phyloP scores from a whole-genome alignment of 2,329 filamentous ascomycete genomes.

The Penicillium sp. region DNA sequence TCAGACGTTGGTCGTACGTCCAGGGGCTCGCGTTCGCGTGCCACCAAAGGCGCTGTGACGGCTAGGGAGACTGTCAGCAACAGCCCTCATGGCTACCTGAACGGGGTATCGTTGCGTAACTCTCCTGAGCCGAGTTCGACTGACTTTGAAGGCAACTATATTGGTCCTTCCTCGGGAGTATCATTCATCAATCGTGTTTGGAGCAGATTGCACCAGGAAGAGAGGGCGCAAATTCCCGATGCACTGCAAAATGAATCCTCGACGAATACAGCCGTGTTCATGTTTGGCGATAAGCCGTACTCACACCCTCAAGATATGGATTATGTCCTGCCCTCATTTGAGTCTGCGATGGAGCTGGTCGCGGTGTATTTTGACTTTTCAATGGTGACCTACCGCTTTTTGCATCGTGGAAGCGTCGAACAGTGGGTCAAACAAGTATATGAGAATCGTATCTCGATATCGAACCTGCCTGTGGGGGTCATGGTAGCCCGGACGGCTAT shows the following conservation, averaged over 20 bases:
- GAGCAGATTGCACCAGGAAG: conserved; percentile 65
- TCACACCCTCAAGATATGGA: conserved; percentile 39
- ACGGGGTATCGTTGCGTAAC: conserved; percentile 31
- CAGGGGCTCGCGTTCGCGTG: conserved; percentile 11
- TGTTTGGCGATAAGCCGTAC: conserved; percentile 58
- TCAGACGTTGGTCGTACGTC: conserved; percentile 3
- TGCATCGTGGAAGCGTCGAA: conserved; percentile 59
- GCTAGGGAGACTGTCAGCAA: conserved; percentile 1
- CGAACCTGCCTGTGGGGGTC: conserved; percentile 43
- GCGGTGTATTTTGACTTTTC: conserved; percentile 63
- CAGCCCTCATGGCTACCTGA: conserved; percentile 6
- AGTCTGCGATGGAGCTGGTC: conserved; percentile 50
- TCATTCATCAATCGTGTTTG: conserved; percentile 68
- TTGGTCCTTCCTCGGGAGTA: conserved; percentile 57
- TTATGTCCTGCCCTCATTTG: conserved; percentile 46
- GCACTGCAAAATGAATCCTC: conserved; percentile 35
- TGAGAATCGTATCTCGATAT: conserved; percentile 42
- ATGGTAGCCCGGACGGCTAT: conserved; percentile 54
- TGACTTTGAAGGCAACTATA: conserved; percentile 59
- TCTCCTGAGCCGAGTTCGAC: conserved; percentile 54
- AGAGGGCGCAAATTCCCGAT: conserved; percentile 38
- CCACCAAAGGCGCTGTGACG: conserved; percentile 1
- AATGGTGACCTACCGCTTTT: conserved; percentile 62
- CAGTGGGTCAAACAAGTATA: conserved; percentile 51
- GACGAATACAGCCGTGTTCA: conserved; percentile 52